phyloP scores from a whole-genome alignment of 345 rosid genomes.

The rapeseed (Brassica napus) region Da-Ae NC_063449.1:10272001-10272500 shows the following conservation, averaged over 20 bases:
- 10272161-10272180: background rate
- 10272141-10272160: background rate
- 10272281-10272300: background rate
- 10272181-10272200: background rate
- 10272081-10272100: background rate
- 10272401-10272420: no score
- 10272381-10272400: no score
- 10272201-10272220: background rate
- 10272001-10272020: background rate
- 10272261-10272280: no score
- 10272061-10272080: background rate
- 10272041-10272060: background rate
- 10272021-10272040: background rate
- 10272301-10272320: background rate
- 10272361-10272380: no score
- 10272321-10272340: background rate
- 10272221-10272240: background rate
- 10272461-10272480: no score
- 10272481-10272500: no score
- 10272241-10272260: background rate
- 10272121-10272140: conserved; percentile 22
- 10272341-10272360: no score
- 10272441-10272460: no score
- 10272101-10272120: background rate
- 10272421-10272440: no score